phyloP scores from a whole-genome alignment of 805 yeast genomes.

The Candida quercuum region DNA sequence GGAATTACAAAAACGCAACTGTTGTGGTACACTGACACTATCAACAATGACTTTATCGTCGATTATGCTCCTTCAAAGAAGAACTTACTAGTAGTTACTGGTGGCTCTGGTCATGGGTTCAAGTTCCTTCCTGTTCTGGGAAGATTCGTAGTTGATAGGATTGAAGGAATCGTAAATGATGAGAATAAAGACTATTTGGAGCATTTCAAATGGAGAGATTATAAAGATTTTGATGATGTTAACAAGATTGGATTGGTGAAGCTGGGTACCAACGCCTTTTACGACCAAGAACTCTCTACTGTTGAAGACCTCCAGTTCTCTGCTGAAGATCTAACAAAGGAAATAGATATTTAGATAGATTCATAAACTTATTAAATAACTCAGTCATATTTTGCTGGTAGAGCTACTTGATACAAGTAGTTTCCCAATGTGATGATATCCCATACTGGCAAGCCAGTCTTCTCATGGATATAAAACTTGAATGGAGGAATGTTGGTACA shows the following conservation, averaged over 20 bases:
- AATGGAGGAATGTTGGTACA: slow-evolving; percentile 32
- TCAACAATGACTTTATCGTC: slow-evolving; percentile 26
- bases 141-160: slow-evolving; percentile 24
- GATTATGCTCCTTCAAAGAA: slow-evolving; percentile 23
- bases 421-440: slow-evolving; percentile 26
- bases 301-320: slow-evolving; percentile 14
- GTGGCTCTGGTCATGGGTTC: slow-evolving; percentile 33
- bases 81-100: slow-evolving; percentile 27
- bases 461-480: slow-evolving; percentile 23
- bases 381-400: slow-evolving; percentile 1
- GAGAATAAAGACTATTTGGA: slow-evolving; percentile 25
- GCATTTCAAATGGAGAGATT: slow-evolving; percentile 30
- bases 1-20: slow-evolving; percentile 20
- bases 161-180: slow-evolving; percentile 23
- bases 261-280: slow-evolving; percentile 23
- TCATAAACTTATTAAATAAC: too few species aligned
- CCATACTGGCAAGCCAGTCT: slow-evolving; percentile 25
- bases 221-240: slow-evolving; percentile 23
- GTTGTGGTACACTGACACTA: slow-evolving; percentile 35
- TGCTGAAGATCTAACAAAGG: neutral
- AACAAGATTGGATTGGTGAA: slow-evolving; percentile 13
- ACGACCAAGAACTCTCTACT: slow-evolving; percentile 25
- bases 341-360: neutral
- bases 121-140: slow-evolving; percentile 32
- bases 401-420: slow-evolving; percentile 8